Evolutionary conservation across 371 early-diverging fungal species (phyloP), one percentile per base, ranked within the genome.

Genomic region (Polyrhizophydium stewartii): DNA sequence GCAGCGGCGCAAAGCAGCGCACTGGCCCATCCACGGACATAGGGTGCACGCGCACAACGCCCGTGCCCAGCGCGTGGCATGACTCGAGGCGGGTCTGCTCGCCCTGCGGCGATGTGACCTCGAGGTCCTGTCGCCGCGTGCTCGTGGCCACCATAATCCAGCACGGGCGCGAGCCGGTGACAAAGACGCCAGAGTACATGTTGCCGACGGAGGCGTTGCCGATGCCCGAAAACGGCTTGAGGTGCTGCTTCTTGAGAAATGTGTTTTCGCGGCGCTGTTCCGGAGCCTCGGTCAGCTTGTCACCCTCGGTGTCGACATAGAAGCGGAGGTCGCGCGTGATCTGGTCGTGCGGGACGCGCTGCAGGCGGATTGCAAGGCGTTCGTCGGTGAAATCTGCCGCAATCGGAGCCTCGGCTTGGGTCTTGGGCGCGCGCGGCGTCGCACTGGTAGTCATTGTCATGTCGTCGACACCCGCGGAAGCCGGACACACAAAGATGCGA

Each of bases 121-220:
- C 68, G 10, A 77, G 53, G n/a, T 70, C 49, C 7, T 52, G 10
- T 27, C 25, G 52, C 12, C 52, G 28, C 16, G 19, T 51, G 53
- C 52, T 55, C n/a, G 73, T 75, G 0, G 84, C 85, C 35, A 78
- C 76, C 79, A 97, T 82, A 13, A 95, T 72, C 88, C 93, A 89
- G 22, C 85, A 77, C 1, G 96, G 94, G 24, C 87, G 82, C 13
- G 80, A 65, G 25, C 95, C 95, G 2, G 90, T 72, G n/a, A 94
- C 81, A 71, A 96, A 90, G 16, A 96, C 83, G 47, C 95, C 98
- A 6, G 88, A 70, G 68, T 88, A 93, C 40, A 55, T 28, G 27
- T 43, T 30, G 22, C 63, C 35, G 38, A 51, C 37, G 25, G 35
- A n/a, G 33, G 45, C 12, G 7, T 13, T 7, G 22, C 73, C 73